Base-by-base conservation (phyloP, 768 basidiomycete species). In the Coprinopsis cinerea region DNA sequence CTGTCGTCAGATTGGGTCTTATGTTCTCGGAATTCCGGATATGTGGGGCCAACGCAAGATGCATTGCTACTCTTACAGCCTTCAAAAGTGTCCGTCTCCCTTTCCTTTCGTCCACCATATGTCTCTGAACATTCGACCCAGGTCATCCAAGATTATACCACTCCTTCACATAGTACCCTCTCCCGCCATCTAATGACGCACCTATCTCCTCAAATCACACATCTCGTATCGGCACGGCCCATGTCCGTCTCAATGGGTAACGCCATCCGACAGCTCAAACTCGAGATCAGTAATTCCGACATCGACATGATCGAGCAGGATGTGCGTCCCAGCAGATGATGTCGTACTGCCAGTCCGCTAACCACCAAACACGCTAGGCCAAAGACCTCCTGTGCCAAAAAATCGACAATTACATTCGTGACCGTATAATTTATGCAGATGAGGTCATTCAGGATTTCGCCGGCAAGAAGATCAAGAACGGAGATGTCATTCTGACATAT, bases 231-330 rank as follows among this genome's bases (percentile, higher is more conserved):
- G 34, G 89, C 91, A 17, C 77, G 93, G 44, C 89, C 92, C 0
- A 88, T 94, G 86, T 88, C 90, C 15, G 83, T 92, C 18, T 88
- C 91, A 22, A 92, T 94, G 88, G 92, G 93, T 0, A 95, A 93
- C 61, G 91, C 93, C 0, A 91, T 92, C 57, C 80, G 93, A 52
- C 88, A 94, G 64, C 74, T 99, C 58, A 99, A 99, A 71, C 73
- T 95, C 49, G 92, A 98, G 60, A 96, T 99, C 61, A 93, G 91
- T 60, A 80, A 78, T 34, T 81, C 92, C 35, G 90, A 93, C 58
- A 92, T 92, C 43, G 95, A 99, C 70, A 75, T 92, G 65, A 85
- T 92, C 3, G 93, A 98, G 67, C 90, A 95, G 61, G 92, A 98
- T 69, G 95, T 95, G 59, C 57, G 64, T 60, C 45, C n/a, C 30